Evolutionary conservation across 768 basidiomycete species (phyloP).

Genomic region (Mycena maculata): DNA sequence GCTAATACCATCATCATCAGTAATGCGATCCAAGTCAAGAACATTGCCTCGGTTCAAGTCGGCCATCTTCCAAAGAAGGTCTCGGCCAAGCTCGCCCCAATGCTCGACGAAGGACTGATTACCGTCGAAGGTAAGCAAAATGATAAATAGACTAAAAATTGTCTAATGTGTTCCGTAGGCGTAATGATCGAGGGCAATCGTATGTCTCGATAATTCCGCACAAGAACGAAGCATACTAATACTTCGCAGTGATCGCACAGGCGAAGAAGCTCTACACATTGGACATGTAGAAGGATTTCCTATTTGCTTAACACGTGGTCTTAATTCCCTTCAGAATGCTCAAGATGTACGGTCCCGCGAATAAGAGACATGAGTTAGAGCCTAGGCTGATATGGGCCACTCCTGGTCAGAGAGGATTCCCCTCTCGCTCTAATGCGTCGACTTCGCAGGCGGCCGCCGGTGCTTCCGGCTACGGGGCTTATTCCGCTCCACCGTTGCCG

Average conservation of each 20-base stretch:
- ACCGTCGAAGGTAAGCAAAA: slow-evolving; percentile 74
- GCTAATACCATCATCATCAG: slow-evolving; percentile 45
- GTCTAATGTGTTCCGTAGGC: slow-evolving; percentile 6
- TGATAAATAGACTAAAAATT: slow-evolving; percentile 41
- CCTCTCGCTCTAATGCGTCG: slow-evolving; percentile 37
- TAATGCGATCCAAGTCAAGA: slow-evolving; percentile 85
- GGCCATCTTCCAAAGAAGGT: slow-evolving; percentile 80
- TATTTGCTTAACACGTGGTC: background rate
- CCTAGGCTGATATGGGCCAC: slow-evolving; percentile 81
- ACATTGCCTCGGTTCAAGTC: slow-evolving; percentile 79
- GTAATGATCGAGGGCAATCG: slow-evolving; percentile 75
- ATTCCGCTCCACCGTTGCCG: slow-evolving; percentile 27
- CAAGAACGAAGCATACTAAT: background rate
- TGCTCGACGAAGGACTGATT: slow-evolving; percentile 73
- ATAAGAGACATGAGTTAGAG: slow-evolving; percentile 70
- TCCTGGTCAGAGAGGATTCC: slow-evolving; percentile 71
- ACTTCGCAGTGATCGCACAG: slow-evolving; percentile 5
- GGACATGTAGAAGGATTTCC: slow-evolving; percentile 60
- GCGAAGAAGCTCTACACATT: slow-evolving; percentile 56
- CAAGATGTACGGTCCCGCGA: slow-evolving; percentile 76
- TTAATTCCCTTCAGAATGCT: slow-evolving; percentile 59
- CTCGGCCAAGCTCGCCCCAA: slow-evolving; percentile 70
- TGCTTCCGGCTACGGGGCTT: slow-evolving; percentile 8
- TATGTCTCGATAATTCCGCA: slow-evolving; percentile 42
- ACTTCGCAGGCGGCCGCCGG: slow-evolving; percentile 22